These are phyloP conservation scores for Avena insularis DNA, from an alignment of 176 grass and related monocot species.

Conservation along the genomic window DNA sequence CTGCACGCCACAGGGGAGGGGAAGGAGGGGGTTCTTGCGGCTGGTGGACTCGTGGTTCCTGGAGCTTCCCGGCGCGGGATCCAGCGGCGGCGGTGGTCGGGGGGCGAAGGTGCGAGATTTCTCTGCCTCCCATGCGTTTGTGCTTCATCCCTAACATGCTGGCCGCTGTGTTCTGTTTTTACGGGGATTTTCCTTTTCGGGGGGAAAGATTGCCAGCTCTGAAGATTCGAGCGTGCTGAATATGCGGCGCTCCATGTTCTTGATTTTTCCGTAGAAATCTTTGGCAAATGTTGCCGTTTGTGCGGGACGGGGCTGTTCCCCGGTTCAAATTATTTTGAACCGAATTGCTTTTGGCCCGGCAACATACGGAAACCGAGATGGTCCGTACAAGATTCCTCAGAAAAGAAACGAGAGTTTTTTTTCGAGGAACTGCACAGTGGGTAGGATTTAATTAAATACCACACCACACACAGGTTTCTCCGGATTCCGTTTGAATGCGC, in stretches of 20 bases:
- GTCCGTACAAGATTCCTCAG: background rate
- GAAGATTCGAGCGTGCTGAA: background rate
- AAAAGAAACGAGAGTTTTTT: background rate
- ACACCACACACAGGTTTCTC: background rate
- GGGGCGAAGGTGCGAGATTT: background rate
- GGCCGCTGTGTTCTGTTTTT: background rate
- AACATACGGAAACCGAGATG: background rate
- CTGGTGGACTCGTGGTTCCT: background rate
- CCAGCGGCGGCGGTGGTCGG: background rate
- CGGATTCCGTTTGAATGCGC: background rate
- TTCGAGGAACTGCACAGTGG: background rate
- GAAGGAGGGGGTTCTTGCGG: background rate
- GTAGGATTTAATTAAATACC: background rate
- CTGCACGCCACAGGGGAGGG: too few species aligned
- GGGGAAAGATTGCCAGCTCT: background rate
- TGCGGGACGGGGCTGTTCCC: background rate
- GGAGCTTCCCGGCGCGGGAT: background rate
- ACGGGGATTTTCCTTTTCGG: background rate
- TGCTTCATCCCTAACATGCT: background rate
- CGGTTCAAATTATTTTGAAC: constrained; percentile 33
- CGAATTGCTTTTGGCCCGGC: background rate
- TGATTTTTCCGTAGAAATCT: background rate
- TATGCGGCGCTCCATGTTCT: background rate
- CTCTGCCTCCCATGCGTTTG: background rate
- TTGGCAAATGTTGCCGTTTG: background rate